Base-by-base conservation (phyloP, 306 rosid species). In the Fragaria nilgerrensis region DNA sequence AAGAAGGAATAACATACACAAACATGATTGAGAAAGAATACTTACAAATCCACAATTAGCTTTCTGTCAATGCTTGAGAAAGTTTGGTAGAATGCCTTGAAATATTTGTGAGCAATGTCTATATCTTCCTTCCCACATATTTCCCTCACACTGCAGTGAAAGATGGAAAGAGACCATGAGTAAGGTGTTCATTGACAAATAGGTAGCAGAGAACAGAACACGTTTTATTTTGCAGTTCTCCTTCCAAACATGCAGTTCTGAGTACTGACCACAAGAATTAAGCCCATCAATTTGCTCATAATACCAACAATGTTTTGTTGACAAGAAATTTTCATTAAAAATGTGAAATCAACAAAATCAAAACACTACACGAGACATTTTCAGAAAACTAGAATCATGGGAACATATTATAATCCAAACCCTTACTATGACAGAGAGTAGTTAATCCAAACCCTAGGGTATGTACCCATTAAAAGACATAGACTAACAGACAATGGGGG, bases 81-180 rank as follows among this genome's bases (percentile, higher is more conserved):
- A 53, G 89, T 79, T 83, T 81, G 81, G 84, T 89, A 95, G 83
- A 92, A 95, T 49, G 96, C 96, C 84, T 92, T 92, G 84, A 92
- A 95, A 88, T 92, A 89, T 85, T 88, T 89, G 90, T 92, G 88
- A 44, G 97, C 99, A 78, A 88, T 86, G 80, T 95, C 92, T 59
- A 92, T 43, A 74, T 95, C 99, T 84, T 95, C 92, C 87, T 87
- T 95, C 82, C 97, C 99, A 70, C 97, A 95, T 74, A 95, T 84
- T 80, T 90, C 99, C 82, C 97, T 88, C 77, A 92, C 87, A 79
- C 99, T 92, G 97, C 87, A 83, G 83, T 70, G 49, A 69, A 45
- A 53, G 4, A 71, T 63, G 32, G 29, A 55, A 47, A 11, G 27
- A 44, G 73, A 64, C 17, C 19, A 22, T 25, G 37, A 77, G 48